Base-by-base conservation (phyloP, 306 rosid genomes). In the Fagus crenata region DNA sequence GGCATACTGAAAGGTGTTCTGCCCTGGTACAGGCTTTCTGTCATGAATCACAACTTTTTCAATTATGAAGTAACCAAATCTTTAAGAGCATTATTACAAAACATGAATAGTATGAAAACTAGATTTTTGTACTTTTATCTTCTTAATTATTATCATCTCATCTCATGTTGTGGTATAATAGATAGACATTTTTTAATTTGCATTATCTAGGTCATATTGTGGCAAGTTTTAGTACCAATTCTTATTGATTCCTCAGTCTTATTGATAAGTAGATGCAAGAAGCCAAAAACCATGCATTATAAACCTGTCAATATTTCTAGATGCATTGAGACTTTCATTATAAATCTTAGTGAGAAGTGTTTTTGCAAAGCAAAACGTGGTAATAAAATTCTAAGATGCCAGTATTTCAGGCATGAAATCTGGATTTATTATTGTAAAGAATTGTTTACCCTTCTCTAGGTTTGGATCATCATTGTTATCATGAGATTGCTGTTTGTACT, bases 1-100 rank as follows among this genome's bases (percentile, higher is more conserved):
- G 96, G 41, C 97, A 92, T 88, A 89, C 97, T 42, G 97, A 95
- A 82, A 90, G 98, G 87, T 95, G 98, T 87, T 90, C 98, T 64
- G 88, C 91, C 17, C 85, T 95, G 97, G 98, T 95, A 89, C 68
- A 82, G 46, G 63, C 56, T 81, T 75, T 28, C 49, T 55, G 54
- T 78, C 65, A 18, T 72, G 86, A 67, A 42, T 63, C 56, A 17
- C 58, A 77, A 51, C 75, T 46, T 72, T 71, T 43, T 40, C 18
- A 7, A 55, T 49, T 13, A 28, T 31, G 35, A 39, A 32, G 40
- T 60, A 60, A 63, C 33, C 18, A 35, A 63, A 63, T 3, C 7
- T 35, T 63, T 13, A 63, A 36, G n/a, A 35, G 22, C 6, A 35
- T 33, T 35, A 35, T 63, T 33, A 63, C 6, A 60, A 5, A 60